Base-by-base conservation (phyloP, 768 basidiomycete genomes). In the Suillus plorans region DNA sequence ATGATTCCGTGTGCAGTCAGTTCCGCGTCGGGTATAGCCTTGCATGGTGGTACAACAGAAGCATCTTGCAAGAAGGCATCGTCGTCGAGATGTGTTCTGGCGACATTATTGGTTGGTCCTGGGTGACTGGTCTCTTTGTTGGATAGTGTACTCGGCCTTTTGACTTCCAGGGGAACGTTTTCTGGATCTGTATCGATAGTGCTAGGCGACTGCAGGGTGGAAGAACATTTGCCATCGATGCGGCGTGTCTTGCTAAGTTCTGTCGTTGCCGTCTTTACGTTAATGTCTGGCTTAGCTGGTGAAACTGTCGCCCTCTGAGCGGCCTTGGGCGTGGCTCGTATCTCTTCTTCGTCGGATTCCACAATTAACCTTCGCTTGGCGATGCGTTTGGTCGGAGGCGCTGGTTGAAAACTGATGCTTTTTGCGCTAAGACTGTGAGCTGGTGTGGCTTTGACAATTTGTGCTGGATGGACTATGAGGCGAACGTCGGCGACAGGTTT, bases 321-420 rank as follows among this genome's bases (percentile, higher is more conserved):
- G 37, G 22, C 14, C 56, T 60, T 34, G 60, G 44, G 45, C 45
- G n/a, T 37, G 25, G 20, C 31, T 34, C 22, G 50, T 34, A 60
- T 39, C 14, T 69, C 64, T 14, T 75, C 64, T 16, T 75, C 70
- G 34, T 74, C 72, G 49, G 70, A 72, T 56, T 74, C 74, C 12
- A 69, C 57, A 3, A 67, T 59, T 42, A 14, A 47, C 22, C 61
- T 64, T 22, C 61, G 62, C 41, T 62, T 60, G 31, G 28, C 34
- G 36, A 37, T 28, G 39, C 42, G 55, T 60, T 42, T 65, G 18
- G 34, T 16, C 3, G 22, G 20, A 39, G 37, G 31, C 10, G 7
- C 22, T 39, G 55, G 56, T 13, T 55, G 56, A 18, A 41, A 42
- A 13, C 62, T 37, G 22, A 44, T 41, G 18, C 39, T 60, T 34